phyloP scores from a whole-genome alignment of 306 rosid species.

The Quercus mongolica region DNA sequence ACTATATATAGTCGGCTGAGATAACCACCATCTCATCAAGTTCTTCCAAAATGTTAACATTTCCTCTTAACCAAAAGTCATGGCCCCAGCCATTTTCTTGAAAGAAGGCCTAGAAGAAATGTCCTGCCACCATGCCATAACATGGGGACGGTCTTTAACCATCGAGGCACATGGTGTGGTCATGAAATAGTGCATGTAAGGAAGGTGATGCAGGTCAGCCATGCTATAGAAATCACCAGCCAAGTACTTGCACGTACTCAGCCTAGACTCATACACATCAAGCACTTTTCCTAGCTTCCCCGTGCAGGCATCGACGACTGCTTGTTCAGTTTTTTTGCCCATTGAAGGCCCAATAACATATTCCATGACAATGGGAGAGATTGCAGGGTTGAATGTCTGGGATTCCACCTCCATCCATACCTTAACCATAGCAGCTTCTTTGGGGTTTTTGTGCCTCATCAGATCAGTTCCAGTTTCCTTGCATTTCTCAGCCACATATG shows the following conservation, averaged over 20 bases:
- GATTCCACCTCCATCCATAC: conserved; percentile 76
- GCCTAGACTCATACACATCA: conserved; percentile 61
- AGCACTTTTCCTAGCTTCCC: conserved; percentile 57
- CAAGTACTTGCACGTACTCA: conserved; percentile 53
- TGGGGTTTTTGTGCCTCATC: conserved; percentile 22
- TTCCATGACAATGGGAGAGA: conserved; percentile 50
- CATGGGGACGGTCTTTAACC: conserved; percentile 51
- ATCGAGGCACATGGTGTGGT: conserved; percentile 59
- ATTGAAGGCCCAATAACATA: conserved; percentile 48
- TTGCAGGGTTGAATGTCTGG: conserved; percentile 49
- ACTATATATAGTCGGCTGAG: neutral
- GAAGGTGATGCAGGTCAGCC: conserved; percentile 66
- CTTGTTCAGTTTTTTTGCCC: conserved; percentile 43
- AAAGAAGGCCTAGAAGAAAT: conserved; percentile 62
- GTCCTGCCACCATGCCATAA: conserved; percentile 90
- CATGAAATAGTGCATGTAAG: conserved; percentile 62
- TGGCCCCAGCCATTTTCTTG: conserved; percentile 47
- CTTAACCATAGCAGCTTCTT: conserved; percentile 58
- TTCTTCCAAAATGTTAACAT: neutral
- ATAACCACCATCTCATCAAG: no score
- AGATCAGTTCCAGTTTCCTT: conserved; percentile 64
- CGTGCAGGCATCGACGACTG: conserved; percentile 44
- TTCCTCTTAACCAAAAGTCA: conserved; percentile 52
- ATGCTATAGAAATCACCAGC: conserved; percentile 65
- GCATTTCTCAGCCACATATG: conserved; percentile 65